Conservation (phyloP, 768 basidiomycete genomes). For the Suillus cothurnatus region DNA sequence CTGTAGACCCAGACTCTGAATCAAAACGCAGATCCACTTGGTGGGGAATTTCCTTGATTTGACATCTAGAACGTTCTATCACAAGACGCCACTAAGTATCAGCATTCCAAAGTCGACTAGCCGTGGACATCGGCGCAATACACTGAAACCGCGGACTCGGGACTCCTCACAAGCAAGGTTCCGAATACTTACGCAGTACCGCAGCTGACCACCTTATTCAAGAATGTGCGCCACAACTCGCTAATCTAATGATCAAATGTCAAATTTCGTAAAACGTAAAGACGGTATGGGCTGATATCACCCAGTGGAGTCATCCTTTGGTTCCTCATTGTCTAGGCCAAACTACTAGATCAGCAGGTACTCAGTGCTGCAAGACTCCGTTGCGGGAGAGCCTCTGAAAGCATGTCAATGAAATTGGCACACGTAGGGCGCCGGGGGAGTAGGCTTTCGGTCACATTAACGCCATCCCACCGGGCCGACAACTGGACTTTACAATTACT, state of each 20-base stretch:
- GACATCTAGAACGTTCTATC: background rate
- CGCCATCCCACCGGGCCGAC: background rate
- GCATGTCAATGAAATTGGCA: background rate
- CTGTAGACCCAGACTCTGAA: background rate
- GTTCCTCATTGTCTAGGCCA: background rate
- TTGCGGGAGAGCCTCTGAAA: background rate
- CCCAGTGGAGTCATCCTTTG: no score
- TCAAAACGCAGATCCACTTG: background rate
- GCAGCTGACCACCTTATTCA: background rate
- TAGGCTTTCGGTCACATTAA: background rate
- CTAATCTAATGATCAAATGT: background rate
- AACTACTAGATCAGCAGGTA: background rate
- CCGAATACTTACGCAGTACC: background rate
- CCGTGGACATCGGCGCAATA: background rate
- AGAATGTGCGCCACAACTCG: background rate
- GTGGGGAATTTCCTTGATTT: background rate
- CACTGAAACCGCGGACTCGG: constrained; percentile 1
- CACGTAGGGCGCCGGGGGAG: background rate
- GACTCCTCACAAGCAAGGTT: background rate
- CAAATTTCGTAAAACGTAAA: background rate
- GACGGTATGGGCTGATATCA: background rate
- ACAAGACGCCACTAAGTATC: background rate
- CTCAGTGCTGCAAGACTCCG: background rate
- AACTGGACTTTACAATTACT: background rate
- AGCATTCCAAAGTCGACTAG: constrained; percentile 1